A percentile compares a stretch with the other conserved stretches of the same genome.
Evolutionary conservation across 2,329 filamentous ascomycete species (phyloP).

Genomic region (Calonectria honghensis): DNA sequence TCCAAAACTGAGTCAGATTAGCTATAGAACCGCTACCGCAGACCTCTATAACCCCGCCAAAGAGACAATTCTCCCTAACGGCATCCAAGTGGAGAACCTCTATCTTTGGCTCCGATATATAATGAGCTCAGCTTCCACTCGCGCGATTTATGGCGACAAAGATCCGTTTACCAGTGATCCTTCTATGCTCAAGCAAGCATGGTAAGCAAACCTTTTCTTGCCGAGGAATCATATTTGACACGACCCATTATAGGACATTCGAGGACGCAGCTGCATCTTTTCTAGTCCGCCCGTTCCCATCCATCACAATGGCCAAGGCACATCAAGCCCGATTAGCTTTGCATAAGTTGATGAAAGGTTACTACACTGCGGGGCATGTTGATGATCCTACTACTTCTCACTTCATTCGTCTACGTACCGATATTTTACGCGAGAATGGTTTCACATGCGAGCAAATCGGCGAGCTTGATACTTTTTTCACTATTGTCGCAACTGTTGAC

Average conservation of each 20-base stretch:
- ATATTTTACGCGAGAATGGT: slow-evolving; percentile 53
- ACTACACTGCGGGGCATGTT: slow-evolving; percentile 55
- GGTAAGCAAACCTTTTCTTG: slow-evolving; percentile 35
- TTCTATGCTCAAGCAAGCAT: slow-evolving; percentile 46
- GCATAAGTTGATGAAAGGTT: slow-evolving; percentile 54
- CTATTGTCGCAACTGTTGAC: slow-evolving; percentile 57
- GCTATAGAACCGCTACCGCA: slow-evolving; percentile 19
- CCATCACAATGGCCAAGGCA: slow-evolving; percentile 56
- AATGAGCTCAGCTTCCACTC: slow-evolving; percentile 62
- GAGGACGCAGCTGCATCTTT: slow-evolving; percentile 51
- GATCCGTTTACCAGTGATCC: slow-evolving; percentile 62
- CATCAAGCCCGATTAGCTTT: slow-evolving; percentile 53
- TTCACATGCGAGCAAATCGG: slow-evolving; percentile 55
- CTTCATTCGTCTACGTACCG: slow-evolving; percentile 56
- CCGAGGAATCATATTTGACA: background rate
- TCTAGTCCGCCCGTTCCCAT: slow-evolving; percentile 57
- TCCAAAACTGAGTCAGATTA: slow-evolving; percentile 42
- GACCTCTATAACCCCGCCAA: slow-evolving; percentile 40
- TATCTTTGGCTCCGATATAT: slow-evolving; percentile 62
- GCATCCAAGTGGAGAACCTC: slow-evolving; percentile 58
- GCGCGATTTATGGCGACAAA: slow-evolving; percentile 64
- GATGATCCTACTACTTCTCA: slow-evolving; percentile 53
- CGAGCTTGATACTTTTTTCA: slow-evolving; percentile 56
- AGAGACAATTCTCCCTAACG: slow-evolving; percentile 41
- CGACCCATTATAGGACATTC: slow-evolving; percentile 44